Base-by-base conservation (phyloP, 768 basidiomycete species). In the Lactarius psammicola region DNA sequence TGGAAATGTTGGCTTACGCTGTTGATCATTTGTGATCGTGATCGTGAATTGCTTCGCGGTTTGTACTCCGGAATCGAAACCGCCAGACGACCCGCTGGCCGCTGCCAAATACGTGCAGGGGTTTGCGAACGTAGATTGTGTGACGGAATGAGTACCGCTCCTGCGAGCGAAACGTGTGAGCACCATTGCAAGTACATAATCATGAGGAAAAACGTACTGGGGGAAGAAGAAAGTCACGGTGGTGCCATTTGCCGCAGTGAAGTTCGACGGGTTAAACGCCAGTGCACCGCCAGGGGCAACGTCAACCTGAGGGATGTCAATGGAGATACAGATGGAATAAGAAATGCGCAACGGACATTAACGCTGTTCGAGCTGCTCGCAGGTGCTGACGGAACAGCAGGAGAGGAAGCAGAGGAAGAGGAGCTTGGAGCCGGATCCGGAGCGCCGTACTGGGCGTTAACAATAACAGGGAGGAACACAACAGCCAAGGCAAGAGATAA, bases 51-150 rank as follows among this genome's bases (percentile, higher is more conserved):
- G 76, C 5, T 70, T 73, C 0, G 72, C 74, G 8, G 51, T 31
- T 42, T 74, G 74, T 63, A 87, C 72, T 38, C 84, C 84, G 33
- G 85, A 85, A 74, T 86, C 84, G 65, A 87, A 86, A 2, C 85
- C 84, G 17, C 53, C 53, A 10, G 68, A 20, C 51, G 60, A 40
- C 42, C 71, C 70, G 23, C 56, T 79, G n/a, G 75, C 71, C 11
- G 81, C 79, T 1, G 74, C 73, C 44, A 87, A 79, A 61, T 78
- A 78, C 11, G 78, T 33, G 74, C 73, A 74, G 1, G 79, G 79
- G 38, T 56, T 63, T 33, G 9, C 56, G 56, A 74, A 73, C 23
- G 68, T 51, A 49, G 65, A 72, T 73, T 74, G 72, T 23, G 75
- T 80, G 72, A 77, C 71, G n/a, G 74, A 75, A 71, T 74, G 74